A percentile compares a stretch with the other conserved stretches of the same genome.
Evolutionary conservation across 495 filamentous ascomycete genomes (phyloP).

Genomic region (Cercophora sp.): DNA sequence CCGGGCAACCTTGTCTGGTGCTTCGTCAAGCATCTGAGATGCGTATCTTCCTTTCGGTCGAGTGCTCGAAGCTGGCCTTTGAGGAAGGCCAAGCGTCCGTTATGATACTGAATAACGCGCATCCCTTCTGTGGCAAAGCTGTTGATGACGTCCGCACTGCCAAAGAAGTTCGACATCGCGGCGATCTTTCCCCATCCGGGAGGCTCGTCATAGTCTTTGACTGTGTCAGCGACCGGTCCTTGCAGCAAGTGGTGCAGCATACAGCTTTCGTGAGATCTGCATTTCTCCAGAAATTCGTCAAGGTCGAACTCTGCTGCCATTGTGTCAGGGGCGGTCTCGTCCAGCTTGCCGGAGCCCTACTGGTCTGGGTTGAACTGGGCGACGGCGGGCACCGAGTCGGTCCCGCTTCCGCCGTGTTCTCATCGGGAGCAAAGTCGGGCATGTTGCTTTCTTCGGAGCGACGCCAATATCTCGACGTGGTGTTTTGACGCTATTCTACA

Average conservation of each 20-base stretch:
- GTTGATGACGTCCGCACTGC: conserved; percentile 1
- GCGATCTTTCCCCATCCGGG: not conserved
- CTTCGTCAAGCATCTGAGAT: not conserved
- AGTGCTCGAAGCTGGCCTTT: not conserved
- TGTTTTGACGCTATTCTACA: not conserved
- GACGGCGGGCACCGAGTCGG: not conserved
- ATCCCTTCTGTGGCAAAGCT: not conserved
- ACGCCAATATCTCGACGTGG: not conserved
- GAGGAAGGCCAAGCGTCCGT: not conserved
- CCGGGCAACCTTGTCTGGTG: conserved; percentile 6
- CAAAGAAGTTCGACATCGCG: not conserved
- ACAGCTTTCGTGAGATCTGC: too few species aligned
- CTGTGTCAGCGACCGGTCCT: too few species aligned
- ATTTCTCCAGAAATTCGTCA: too few species aligned
- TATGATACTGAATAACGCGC: not conserved
- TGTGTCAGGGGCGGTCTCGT: too few species aligned
- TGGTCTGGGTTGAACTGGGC: not conserved
- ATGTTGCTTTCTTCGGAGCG: not conserved
- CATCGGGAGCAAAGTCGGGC: not conserved
- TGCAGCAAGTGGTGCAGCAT: too few species aligned
- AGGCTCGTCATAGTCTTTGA: not conserved
- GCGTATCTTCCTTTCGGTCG: not conserved
- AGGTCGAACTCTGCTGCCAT: too few species aligned
- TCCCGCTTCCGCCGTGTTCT: not conserved
- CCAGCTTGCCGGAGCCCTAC: too few species aligned